Percentiles rank a stretch among this genome's conserved stretches.
Evolutionary conservation across 1,139 yeast species (phyloP).

Genomic region (Diutina catenulata): DNA sequence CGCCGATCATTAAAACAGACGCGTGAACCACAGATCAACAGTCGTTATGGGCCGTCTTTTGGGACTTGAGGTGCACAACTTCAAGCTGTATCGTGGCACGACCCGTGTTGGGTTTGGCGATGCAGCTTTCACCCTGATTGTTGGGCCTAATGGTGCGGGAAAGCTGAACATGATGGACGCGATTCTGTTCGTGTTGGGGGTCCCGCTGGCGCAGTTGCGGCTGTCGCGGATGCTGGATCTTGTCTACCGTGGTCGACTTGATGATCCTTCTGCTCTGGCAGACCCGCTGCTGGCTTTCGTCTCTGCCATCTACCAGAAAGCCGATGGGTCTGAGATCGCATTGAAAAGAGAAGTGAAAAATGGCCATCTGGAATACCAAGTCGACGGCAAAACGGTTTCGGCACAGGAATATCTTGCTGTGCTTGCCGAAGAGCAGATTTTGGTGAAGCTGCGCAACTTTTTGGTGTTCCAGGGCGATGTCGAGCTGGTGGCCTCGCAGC

Average conservation of each 20-base stretch:
- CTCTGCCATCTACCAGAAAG: slow-evolving; percentile 63
- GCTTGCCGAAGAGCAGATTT: slow-evolving; percentile 70
- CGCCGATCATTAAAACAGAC: too few relatives aligned
- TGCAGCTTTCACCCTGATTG: slow-evolving; percentile 76
- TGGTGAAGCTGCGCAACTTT: slow-evolving; percentile 84
- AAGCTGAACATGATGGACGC: slow-evolving; percentile 98
- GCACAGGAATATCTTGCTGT: slow-evolving; percentile 54
- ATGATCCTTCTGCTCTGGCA: background rate
- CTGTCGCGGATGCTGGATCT: slow-evolving; percentile 65
- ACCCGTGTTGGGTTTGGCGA: slow-evolving; percentile 73
- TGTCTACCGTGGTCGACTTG: slow-evolving; percentile 59
- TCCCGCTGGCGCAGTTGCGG: slow-evolving; percentile 65
- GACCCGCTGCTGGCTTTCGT: slow-evolving; percentile 45
- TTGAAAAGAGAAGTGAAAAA: slow-evolving; percentile 44
- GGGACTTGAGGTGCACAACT: slow-evolving; percentile 69
- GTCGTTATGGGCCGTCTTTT: slow-evolving; percentile 79
- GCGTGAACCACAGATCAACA: too few relatives aligned
- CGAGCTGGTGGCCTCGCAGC: slow-evolving; percentile 84
- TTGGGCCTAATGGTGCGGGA: slow-evolving; percentile 98
- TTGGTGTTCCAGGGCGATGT: slow-evolving; percentile 96
- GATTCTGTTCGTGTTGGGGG: slow-evolving; percentile 87
- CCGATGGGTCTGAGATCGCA: slow-evolving; percentile 39
- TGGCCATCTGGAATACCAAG: slow-evolving; percentile 60
- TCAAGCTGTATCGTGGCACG: slow-evolving; percentile 80
- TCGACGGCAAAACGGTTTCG: slow-evolving; percentile 52